A percentile compares a stretch with the other conserved stretches of the same genome.
Evolutionary conservation across 202 grass and related monocot genomes (phyloP).

Genomic region (Cymbopogon flexuosus): DNA sequence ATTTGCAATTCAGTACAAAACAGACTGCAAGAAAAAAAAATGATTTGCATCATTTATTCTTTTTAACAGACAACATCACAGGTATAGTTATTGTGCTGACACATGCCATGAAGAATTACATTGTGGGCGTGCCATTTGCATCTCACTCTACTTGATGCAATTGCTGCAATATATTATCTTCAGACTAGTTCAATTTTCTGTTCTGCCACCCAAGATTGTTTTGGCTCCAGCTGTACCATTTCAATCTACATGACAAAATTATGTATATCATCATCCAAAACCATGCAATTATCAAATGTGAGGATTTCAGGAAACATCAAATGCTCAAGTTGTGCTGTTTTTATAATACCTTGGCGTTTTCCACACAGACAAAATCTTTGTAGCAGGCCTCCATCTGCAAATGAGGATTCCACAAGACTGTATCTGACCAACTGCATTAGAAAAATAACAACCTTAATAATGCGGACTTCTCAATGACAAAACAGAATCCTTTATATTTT

Average conservation of each 20-base stretch:
- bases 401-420: conserved; percentile 93
- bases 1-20: neutral
- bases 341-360: conserved; percentile 71
- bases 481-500: neutral
- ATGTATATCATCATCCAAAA: conserved; percentile 28
- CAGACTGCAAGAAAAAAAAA: neutral
- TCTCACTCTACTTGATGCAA: conserved; percentile 1
- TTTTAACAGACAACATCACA: conserved; percentile 15
- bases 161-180: neutral
- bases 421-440: conserved; percentile 80
- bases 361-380: conserved; percentile 90
- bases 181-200: conserved; percentile 53
- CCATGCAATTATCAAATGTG: neutral
- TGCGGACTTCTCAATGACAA: conserved; percentile 13
- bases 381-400: conserved; percentile 92
- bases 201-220: conserved; percentile 70
- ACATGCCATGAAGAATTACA: neutral
- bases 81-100: neutral
- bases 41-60: conserved; percentile 7
- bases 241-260: conserved; percentile 46
- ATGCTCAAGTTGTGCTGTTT: neutral
- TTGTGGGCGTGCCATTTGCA: neutral
- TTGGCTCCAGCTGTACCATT: conserved; percentile 51
- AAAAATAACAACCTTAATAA: conserved; percentile 19
- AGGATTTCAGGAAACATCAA: neutral